Conservation (phyloP, 1,284 basidiomycete species). For the Heliocybe sulcata region DNA sequence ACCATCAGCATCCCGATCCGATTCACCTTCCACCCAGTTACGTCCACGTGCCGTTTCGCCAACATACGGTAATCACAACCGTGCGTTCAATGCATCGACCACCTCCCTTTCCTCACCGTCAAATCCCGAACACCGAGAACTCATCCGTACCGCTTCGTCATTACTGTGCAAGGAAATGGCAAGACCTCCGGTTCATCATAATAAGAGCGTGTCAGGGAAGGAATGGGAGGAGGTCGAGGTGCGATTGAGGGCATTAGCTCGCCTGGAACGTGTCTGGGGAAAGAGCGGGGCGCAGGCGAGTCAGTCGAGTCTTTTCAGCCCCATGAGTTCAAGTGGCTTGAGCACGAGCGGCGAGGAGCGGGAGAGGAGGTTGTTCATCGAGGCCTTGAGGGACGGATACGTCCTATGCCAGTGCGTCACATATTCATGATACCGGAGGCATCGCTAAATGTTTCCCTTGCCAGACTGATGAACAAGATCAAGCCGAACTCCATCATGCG, state of each 20-base stretch:
- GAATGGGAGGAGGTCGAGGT: conserved; percentile 73
- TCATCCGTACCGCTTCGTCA: conserved; percentile 52
- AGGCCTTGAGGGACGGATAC: conserved; percentile 76
- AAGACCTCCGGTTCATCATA: conserved; percentile 46
- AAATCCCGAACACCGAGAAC: conserved; percentile 53
- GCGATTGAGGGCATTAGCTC: conserved; percentile 47
- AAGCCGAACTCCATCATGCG: conserved; percentile 52
- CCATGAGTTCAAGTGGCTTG: conserved; percentile 37
- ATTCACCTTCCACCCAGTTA: conserved; percentile 24
- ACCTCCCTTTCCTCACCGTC: conserved; percentile 31
- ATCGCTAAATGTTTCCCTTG: conserved; percentile 5
- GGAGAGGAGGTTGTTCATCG: conserved; percentile 64
- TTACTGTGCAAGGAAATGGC: conserved; percentile 59
- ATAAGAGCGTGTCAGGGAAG: conserved; percentile 33
- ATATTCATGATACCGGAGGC: background rate
- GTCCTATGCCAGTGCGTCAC: conserved; percentile 78
- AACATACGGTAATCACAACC: conserved; percentile 29
- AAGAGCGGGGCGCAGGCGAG: conserved; percentile 31
- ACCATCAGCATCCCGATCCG: conserved; percentile 21
- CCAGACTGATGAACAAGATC: conserved; percentile 72
- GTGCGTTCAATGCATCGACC: conserved; percentile 46
- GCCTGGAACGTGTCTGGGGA: conserved; percentile 70
- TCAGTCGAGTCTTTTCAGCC: conserved; percentile 11
- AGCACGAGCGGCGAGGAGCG: conserved; percentile 52
- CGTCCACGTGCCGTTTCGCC: conserved; percentile 34